Conservation (phyloP, 2,329 filamentous ascomycete genomes). For the Fusarium virguliforme region DNA sequence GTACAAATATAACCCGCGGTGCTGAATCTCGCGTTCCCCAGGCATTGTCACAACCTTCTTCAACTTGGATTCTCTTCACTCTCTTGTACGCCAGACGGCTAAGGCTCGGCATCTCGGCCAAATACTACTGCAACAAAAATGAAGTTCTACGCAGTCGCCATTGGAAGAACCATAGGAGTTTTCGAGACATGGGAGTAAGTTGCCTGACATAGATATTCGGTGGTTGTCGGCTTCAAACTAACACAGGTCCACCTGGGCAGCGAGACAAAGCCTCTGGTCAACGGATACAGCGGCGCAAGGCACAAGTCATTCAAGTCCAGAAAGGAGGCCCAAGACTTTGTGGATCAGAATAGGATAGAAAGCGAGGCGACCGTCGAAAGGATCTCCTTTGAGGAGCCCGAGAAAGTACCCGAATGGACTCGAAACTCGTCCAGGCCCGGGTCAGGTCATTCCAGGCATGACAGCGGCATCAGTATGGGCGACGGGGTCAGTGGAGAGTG, state of each 20-base stretch:
- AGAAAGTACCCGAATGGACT: neutral
- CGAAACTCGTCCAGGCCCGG: neutral
- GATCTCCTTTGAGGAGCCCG: neutral
- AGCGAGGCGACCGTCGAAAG: neutral
- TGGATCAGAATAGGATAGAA: neutral
- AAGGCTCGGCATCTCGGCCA: neutral
- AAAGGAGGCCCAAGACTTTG: slow-evolving; percentile 5
- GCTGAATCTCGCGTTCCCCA: too few relatives aligned
- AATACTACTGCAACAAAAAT: neutral
- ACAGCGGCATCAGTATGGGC: neutral
- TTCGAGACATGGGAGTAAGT: slow-evolving; percentile 19
- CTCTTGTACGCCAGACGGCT: fast-evolving
- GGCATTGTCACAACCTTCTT: too few relatives aligned
- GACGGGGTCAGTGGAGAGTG: neutral
- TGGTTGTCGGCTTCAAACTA: neutral
- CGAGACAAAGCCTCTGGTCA: neutral
- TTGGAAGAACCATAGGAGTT: slow-evolving; percentile 14
- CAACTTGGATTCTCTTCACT: neutral
- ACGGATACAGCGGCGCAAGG: slow-evolving; percentile 5
- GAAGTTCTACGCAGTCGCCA: slow-evolving; percentile 26
- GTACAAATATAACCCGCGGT: neutral
- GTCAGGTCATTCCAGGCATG: neutral
- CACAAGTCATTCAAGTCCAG: slow-evolving; percentile 9
- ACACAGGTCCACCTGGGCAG: neutral
- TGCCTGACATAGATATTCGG: neutral